Percentiles rank a stretch among this genome's conserved stretches.
Evolutionary conservation across 2,329 filamentous ascomycete genomes (phyloP).

Genomic region (Arthrobotrys entomopaga): DNA sequence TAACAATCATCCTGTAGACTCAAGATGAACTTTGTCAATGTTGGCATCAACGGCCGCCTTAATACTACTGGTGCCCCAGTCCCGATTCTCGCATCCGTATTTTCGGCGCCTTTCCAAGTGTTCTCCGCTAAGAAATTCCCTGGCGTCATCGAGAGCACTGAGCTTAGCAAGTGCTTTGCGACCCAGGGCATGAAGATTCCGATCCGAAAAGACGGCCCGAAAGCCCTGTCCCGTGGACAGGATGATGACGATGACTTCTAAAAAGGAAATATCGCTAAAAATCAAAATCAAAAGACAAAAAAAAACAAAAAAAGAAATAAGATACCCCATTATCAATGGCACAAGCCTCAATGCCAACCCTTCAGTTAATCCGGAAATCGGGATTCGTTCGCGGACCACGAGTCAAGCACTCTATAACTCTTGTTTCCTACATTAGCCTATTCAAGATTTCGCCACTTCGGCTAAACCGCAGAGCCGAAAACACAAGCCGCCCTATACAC

Average conservation of each 20-base stretch:
- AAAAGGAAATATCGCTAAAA: neutral
- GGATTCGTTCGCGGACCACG: slow-evolving; percentile 12
- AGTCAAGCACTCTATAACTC: slow-evolving; percentile 1
- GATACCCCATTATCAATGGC: slow-evolving; percentile 4
- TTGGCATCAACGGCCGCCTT: slow-evolving; percentile 70
- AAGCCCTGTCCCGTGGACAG: slow-evolving; percentile 50
- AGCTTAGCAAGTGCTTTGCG: slow-evolving; percentile 91
- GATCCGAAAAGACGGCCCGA: slow-evolving; percentile 81
- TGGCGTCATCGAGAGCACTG: slow-evolving; percentile 92
- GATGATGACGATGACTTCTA: slow-evolving; percentile 53
- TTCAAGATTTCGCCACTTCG: slow-evolving; percentile 30
- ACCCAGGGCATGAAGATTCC: slow-evolving; percentile 96
- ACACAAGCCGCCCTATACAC: slow-evolving; percentile 13
- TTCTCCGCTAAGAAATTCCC: slow-evolving; percentile 99
- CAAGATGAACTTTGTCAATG: slow-evolving; percentile 84
- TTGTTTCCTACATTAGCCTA: slow-evolving; percentile 36
- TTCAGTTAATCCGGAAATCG: slow-evolving; percentile 28
- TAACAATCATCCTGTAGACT: slow-evolving; percentile 63
- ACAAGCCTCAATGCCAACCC: neutral
- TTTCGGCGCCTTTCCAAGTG: slow-evolving; percentile 89
- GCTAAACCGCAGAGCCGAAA: slow-evolving; percentile 45
- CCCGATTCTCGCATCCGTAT: slow-evolving; percentile 83
- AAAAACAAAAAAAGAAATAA: neutral
- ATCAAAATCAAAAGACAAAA: too few relatives aligned
- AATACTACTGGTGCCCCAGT: slow-evolving; percentile 74